phyloP scores from a whole-genome alignment of 2,329 filamentous ascomycete genomes.

The Paracamarosporium sp. region DNA sequence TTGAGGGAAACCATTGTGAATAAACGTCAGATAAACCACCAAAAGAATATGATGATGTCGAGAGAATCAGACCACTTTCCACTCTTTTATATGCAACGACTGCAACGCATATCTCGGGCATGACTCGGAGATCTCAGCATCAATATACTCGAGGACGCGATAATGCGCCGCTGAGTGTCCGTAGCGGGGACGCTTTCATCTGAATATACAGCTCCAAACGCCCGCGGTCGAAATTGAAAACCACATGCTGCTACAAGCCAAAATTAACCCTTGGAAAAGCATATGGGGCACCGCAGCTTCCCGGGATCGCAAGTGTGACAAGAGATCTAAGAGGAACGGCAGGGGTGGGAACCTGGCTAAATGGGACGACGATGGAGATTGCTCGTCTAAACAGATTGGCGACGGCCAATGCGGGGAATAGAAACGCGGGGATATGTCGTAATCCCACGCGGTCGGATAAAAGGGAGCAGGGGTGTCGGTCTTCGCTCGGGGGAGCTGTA shows the following conservation, averaged over 20 bases:
- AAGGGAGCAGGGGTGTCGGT: neutral
- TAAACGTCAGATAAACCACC: too few relatives aligned
- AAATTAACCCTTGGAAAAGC: neutral
- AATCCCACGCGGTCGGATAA: neutral
- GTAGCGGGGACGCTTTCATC: neutral
- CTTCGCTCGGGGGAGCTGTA: neutral
- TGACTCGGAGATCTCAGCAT: neutral
- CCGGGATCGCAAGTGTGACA: neutral
- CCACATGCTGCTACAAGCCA: neutral
- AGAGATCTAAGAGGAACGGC: neutral
- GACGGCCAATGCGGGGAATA: neutral
- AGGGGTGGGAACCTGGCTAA: neutral
- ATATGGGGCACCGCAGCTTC: neutral
- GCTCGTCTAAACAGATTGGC: neutral
- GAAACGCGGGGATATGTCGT: neutral
- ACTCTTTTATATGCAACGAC: neutral
- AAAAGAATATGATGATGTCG: neutral
- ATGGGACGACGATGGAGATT: neutral
- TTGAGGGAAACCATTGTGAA: constrained; percentile 28
- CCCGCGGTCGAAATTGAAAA: neutral
- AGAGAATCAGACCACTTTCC: neutral
- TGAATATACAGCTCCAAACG: neutral
- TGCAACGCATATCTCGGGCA: neutral
- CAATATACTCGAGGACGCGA: neutral
- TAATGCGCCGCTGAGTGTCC: neutral